Conservation (phyloP, 441 rosid species). For the Croton laevigatus region DNA sequence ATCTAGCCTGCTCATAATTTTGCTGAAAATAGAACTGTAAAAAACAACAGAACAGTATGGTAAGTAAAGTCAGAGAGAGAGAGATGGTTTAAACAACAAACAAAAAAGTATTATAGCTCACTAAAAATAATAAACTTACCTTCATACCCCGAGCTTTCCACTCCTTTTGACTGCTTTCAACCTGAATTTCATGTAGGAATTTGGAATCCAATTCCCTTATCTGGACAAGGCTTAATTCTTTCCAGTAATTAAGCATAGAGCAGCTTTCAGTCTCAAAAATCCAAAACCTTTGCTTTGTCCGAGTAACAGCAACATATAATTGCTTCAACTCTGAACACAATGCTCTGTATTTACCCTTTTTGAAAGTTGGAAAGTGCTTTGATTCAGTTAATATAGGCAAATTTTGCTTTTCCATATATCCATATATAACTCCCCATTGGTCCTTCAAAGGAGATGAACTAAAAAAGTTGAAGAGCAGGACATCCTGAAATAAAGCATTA, state of each 20-base stretch:
- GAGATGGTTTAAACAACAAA: background rate
- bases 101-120: background rate
- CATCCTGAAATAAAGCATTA: slow-evolving; percentile 35
- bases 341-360: slow-evolving; percentile 33
- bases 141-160: slow-evolving; percentile 48
- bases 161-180: slow-evolving; percentile 45
- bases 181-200: slow-evolving; percentile 43
- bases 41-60: background rate
- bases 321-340: slow-evolving; percentile 60
- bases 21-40: slow-evolving; percentile 41
- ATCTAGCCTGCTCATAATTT: slow-evolving; percentile 45
- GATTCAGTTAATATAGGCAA: slow-evolving; percentile 23
- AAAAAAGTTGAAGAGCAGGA: slow-evolving; percentile 48
- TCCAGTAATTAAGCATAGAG: slow-evolving; percentile 45
- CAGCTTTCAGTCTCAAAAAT: slow-evolving; percentile 42
- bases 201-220: slow-evolving; percentile 30
- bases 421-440: slow-evolving; percentile 49
- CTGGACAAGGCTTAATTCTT: slow-evolving; percentile 33
- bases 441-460: slow-evolving; percentile 42
- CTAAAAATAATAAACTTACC: slow-evolving; percentile 24
- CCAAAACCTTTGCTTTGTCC: slow-evolving; percentile 53
- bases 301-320: slow-evolving; percentile 54
- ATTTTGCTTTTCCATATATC: slow-evolving; percentile 37
- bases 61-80: background rate
- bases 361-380: slow-evolving; percentile 35